Base-by-base conservation (phyloP, 1,284 basidiomycete genomes). In the Grifola frondosa region DNA sequence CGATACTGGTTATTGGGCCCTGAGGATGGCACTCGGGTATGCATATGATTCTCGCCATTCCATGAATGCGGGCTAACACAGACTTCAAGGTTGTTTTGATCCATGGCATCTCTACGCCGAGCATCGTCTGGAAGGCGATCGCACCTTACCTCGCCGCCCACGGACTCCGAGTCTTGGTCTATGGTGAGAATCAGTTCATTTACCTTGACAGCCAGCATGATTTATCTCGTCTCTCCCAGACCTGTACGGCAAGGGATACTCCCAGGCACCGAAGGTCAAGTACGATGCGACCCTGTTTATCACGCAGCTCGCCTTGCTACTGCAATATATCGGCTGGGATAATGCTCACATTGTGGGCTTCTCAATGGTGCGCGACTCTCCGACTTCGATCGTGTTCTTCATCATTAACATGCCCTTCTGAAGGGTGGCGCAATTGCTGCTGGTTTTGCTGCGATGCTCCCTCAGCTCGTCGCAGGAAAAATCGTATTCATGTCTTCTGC, bases 1-100 rank as follows among this genome's bases (percentile, higher is more conserved):
- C 71, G 81, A 41, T 90, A 88, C 60, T 90, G 84, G 83, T 57
- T 88, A n/a, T 53, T 85, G 15, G 88, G 87, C 1, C 84, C 84
- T n/a, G 75, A 78, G 50, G 64, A 73, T 10, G 86, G 85, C 12
- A 69, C 71, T 37, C 84, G 82, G 71, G 86, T 87, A 48, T 20
- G 66, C 9, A 8, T 11, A 12, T 11, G 4, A 9, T 29, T 3
- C 15, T 28, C 11, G 24, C 30, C 35, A 30, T 17, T n/a, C 17
- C 30, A 30, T 39, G 31, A 12, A 12, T n/a, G 6, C 30, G 28
- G 12, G 34, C 11, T 37, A 23, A 37, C 19, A 8, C 4, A 11
- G 11, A 6, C 22, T 10, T n/a, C 9, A 45, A 88, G 85, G 70
- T 90, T 20, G 77, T 84, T 6, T 70, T 89, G 13, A 77, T 89